Evolutionary conservation across 495 filamentous ascomycete species (phyloP), one percentile per base, ranked within the genome.

Genomic region (Geoglossum glabrum): DNA sequence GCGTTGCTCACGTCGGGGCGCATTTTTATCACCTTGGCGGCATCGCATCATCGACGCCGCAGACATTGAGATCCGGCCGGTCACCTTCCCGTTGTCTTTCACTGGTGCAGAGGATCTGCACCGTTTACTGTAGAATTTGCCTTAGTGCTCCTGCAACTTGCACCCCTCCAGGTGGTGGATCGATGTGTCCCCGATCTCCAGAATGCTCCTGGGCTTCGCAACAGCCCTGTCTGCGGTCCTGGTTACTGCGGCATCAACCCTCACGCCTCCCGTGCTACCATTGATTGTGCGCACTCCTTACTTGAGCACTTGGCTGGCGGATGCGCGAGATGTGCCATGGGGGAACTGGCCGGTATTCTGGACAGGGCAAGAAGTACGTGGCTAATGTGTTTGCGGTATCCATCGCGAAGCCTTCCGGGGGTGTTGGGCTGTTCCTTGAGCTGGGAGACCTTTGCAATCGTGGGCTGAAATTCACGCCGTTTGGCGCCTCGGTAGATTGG

Each of bases 331-430:
- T 15, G 74, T 72, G 21, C 90, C 90, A n/a, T 97, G 90, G 90
- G 76, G 79, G 34, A 79, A 80, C 67, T 97, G 90, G 90, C 90
- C 90, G 28, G 93, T 94, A 61, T 97, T 97, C 67, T 97, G 84
- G 75, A 93, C 86, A 15, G 89, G 90, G 21, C 76, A 83, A 65
- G 79, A 78, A 64, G 77, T 80, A 60, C 68, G 69, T 64, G 61
- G 54, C 61, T 66, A 34, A 11, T 60, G 38, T 58, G 61, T 40
- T 40, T 15, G 6, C 11, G 17, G 17, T 40, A n/a, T 15, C 36
- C 36, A 8, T 15, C 6, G 13, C 6, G 13, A 15, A 15, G 17
- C 17, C 17, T 15, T 40, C 11, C 17, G 36, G 17, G 36, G 10
- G 36, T 47, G 56, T 49, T 63, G 38, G 36, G 60, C 50, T 64